Conservation (phyloP, 495 filamentous ascomycete genomes). For the Penicillium crystallinum region DNA sequence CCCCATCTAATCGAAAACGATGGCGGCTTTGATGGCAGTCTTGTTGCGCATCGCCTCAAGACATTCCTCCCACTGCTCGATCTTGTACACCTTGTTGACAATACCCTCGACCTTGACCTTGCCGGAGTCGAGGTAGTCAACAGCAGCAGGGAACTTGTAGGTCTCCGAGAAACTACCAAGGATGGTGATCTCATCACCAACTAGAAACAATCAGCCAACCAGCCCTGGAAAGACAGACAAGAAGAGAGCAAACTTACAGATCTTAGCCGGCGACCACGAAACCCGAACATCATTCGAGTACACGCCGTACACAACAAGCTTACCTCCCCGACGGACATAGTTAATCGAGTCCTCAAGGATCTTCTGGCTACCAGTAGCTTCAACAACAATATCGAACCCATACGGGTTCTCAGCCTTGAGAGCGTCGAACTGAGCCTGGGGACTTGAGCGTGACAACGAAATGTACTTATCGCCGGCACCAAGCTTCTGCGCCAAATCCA, state of each 20-base stretch:
- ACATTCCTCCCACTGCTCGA: slow-evolving; percentile 42
- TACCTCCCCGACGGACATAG: slow-evolving; percentile 63
- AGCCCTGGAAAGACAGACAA: background rate
- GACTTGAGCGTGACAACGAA: slow-evolving; percentile 52
- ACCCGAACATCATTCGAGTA: slow-evolving; percentile 57
- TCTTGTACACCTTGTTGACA: slow-evolving; percentile 48
- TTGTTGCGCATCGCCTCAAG: slow-evolving; percentile 52
- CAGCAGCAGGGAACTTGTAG: slow-evolving; percentile 68
- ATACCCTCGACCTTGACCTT: slow-evolving; percentile 57
- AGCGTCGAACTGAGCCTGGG: slow-evolving; percentile 52
- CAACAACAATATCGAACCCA: slow-evolving; percentile 65
- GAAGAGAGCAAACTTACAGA: slow-evolving; percentile 37
- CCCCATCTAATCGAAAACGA: slow-evolving; percentile 54
- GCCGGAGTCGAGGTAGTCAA: slow-evolving; percentile 62
- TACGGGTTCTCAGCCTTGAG: slow-evolving; percentile 63
- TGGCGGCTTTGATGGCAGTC: slow-evolving; percentile 66
- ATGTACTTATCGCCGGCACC: slow-evolving; percentile 61
- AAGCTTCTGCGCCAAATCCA: slow-evolving; percentile 64
- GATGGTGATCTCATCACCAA: slow-evolving; percentile 61
- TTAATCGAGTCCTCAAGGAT: slow-evolving; percentile 66
- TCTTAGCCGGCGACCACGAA: slow-evolving; percentile 62
- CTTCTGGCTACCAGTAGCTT: slow-evolving; percentile 59
- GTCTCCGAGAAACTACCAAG: slow-evolving; percentile 65
- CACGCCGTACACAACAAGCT: slow-evolving; percentile 64
- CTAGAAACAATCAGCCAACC: slow-evolving; percentile 10